Base-by-base conservation (phyloP, 495 filamentous ascomycete species). In the Penicillium steckii region DNA sequence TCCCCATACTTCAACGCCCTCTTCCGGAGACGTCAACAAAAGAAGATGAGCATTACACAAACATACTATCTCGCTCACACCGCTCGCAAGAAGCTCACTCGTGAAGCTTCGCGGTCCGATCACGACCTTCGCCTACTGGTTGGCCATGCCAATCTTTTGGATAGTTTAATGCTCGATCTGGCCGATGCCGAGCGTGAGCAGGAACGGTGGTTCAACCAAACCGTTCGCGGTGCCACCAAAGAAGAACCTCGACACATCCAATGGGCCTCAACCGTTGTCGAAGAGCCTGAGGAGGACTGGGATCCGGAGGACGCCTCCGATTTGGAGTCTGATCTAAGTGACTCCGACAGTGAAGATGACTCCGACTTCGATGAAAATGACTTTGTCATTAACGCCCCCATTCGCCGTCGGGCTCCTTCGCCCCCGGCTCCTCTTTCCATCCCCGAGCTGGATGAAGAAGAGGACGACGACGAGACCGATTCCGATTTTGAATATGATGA, bases 31-130 rank as follows among this genome's bases (percentile, higher is more conserved):
- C 80, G 79, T 26, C 72, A 76, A 64, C 80, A 83, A 66, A 82
- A 85, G 73, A 92, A 88, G 77, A 97, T 98, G 94, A 91, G 85
- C 68, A 85, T 97, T 73, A 91, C 94, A 3, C 90, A 97, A 76
- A 97, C 92, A 55, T 97, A 96, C 85, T 95, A 90, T 78, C 85
- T 97, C 60, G 94, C 95, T 65, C 89, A 95, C 80, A 90, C 90
- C 72, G 94, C 94, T 68, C 85, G 94, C 60, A 86, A 85, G 68
- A 97, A 98, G 90, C 91, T 98, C 63, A 88, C 90, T 52, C 81
- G 79, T 46, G 92, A 97, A 75, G 94, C 94, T 80, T 83, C 85
- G 72, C 85, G 85, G 53, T 78, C 86, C 60, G 95, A 97, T 66
- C 95, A 97, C 79, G 85, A 97, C 77, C 88, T 98, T 52, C 85